Base-by-base conservation (phyloP, 495 filamentous ascomycete genomes). In the Hypoxylon fragiforme region DNA sequence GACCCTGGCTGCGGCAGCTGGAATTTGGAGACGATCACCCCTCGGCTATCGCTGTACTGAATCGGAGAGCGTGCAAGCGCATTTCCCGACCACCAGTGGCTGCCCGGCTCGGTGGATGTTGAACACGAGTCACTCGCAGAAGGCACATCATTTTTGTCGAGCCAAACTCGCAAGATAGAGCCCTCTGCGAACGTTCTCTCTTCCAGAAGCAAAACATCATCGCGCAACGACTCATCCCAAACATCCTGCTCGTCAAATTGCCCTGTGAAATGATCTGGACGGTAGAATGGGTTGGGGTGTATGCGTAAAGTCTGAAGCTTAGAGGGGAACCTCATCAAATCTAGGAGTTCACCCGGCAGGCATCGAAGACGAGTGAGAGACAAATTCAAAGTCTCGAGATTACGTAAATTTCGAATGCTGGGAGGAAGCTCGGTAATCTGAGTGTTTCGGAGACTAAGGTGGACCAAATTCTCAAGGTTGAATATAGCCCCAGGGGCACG, bases 401-500 rank as follows among this genome's bases (percentile, higher is more conserved):
- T 81, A 3, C 65, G 73, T 11, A 95, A 72, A 30, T 78, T 79
- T n/a, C 74, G 73, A 32, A 95, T 87, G 0, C 77, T 73, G 0
- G 82, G 70, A 4, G 88, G 88, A 6, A 95, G 72, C 28, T 85
- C 78, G 0, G 64, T 70, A 6, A 95, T 74, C 21, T 78, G 63
- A 68, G 92, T 95, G 49, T 76, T 81, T 3, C 90, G 85, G 42
- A 95, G 70, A 64, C 80, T 90, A 22, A 95, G 80, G 7, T 87
- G 81, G 3, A 78, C 84, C 24, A 94, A 68, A 50, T 80, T 65
- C 26, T 81, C 66, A 3, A 87, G 62, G 43, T 74, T 74, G 58
- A 83, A 76, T 3, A 87, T 54, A 32, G 70, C 73, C n/a, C 53
- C 49, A 1, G 84, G 83, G 3, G 83, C 67, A 13, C 60, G 61